phyloP scores from a whole-genome alignment of 116 monocot genomes.

The Iris pallida region DNA sequence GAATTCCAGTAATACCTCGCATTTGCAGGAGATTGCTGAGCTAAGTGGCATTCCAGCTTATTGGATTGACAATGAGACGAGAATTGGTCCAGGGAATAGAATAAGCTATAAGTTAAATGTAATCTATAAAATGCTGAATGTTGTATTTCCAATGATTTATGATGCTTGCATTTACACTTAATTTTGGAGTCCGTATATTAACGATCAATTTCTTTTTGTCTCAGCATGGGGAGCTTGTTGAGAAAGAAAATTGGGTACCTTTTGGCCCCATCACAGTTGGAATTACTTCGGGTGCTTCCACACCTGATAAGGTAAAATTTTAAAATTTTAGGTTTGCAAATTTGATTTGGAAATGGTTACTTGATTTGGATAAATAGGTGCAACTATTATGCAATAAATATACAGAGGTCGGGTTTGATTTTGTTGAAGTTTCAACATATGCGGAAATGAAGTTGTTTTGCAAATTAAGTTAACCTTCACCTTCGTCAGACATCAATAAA shows the following conservation, averaged over 20 bases:
- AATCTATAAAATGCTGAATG: slow-evolving; percentile 11
- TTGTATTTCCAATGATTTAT: neutral
- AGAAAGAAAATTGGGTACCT: slow-evolving; percentile 87
- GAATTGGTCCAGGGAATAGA: slow-evolving; percentile 88
- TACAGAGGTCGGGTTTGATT: neutral
- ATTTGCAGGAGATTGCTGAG: slow-evolving; percentile 97
- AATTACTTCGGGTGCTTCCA: slow-evolving; percentile 91
- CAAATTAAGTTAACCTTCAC: no score
- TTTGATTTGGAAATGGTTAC: neutral
- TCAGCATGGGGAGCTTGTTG: slow-evolving; percentile 97
- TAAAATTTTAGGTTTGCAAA: neutral
- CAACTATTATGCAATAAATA: neutral
- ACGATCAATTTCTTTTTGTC: neutral
- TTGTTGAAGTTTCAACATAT: neutral
- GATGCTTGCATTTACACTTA: neutral
- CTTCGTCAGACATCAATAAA: no score
- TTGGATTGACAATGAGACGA: slow-evolving; percentile 88
- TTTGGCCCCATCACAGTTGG: slow-evolving; percentile 79
- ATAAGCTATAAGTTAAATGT: slow-evolving; percentile 83
- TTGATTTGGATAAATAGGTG: slow-evolving; percentile 1
- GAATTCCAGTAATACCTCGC: slow-evolving; percentile 98
- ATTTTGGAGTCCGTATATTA: neutral
- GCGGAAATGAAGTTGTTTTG: neutral
- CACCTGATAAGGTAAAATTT: slow-evolving; percentile 82
- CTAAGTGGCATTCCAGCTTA: slow-evolving; percentile 79